Evolutionary conservation across 2,329 filamentous ascomycete species (phyloP).

Genomic region (Whalleya microplaca): DNA sequence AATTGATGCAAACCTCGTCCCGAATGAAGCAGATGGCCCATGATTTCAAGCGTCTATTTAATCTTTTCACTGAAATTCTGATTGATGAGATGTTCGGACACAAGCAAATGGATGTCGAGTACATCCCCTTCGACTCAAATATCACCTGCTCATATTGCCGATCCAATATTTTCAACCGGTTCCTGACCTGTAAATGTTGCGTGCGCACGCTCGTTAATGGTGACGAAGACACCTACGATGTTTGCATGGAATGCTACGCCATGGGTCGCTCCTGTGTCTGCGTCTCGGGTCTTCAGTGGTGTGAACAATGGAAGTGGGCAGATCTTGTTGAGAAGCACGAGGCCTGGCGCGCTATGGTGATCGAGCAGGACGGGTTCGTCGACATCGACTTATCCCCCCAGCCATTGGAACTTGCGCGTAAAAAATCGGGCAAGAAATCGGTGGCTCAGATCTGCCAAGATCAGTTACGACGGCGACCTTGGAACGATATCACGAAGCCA

Average conservation of each 20-base stretch:
- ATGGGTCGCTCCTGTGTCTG: constrained; percentile 95
- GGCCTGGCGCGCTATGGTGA: constrained; percentile 77
- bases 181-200: constrained; percentile 89
- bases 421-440: constrained; percentile 72
- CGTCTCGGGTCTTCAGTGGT: constrained; percentile 84
- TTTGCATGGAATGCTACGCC: constrained; percentile 98
- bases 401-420: constrained; percentile 71
- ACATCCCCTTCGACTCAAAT: constrained; percentile 82
- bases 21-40: constrained; percentile 71
- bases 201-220: constrained; percentile 67
- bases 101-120: constrained; percentile 73
- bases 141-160: constrained; percentile 96
- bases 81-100: constrained; percentile 84
- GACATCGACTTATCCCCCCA: constrained; percentile 69
- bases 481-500: constrained; percentile 76
- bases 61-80: constrained; percentile 76
- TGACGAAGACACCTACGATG: constrained; percentile 84
- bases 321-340: constrained; percentile 80
- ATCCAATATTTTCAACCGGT: constrained; percentile 96
- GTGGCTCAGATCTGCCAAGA: constrained; percentile 94
- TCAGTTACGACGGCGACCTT: constrained; percentile 78
- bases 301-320: constrained; percentile 89
- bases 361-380: constrained; percentile 71
- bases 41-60: constrained; percentile 82
- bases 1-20: constrained; percentile 45